Evolutionary conservation across 2,329 filamentous ascomycete genomes (phyloP), one percentile per base, ranked within the genome.

Genomic region (Trichoderma arundinaceum): DNA sequence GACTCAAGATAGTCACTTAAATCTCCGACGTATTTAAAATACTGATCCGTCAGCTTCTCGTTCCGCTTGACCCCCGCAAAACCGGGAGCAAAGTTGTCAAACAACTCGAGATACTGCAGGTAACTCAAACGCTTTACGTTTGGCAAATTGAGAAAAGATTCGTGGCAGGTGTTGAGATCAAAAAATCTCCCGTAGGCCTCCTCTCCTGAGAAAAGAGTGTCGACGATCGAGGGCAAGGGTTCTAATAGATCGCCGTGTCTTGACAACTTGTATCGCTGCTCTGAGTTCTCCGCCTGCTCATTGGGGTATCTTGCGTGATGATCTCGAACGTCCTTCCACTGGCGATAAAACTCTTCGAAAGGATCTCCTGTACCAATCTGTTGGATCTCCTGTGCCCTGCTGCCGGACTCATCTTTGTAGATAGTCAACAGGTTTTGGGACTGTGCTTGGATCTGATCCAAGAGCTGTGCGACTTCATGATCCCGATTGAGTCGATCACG

Each of bases 161-260:
- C 94, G 77, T 98, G 94, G 70, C 89, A 86, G 44, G 83, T 86
- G 17, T 90, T 94, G 53, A 99, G 80, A 77, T 99, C 95, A 73
- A 99, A 91, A 78, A 92, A 99, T 71, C 92, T 90, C 49, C 95
- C 95, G 73, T 91, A 97, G 0, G 90, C 90, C 77, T 99, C 95
- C 78, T 99, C 96, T 68, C 95, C 95, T 0, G 93, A 96, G 78
- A 99, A 99, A 82, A 98, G 90, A 66, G 88, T 88, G 74, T 98
- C 94, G 54, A 97, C 89, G 60, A 94, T 87, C 49, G 86, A 87
- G 4, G 85, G 83, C 64, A 86, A 77, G 1, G 84, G 81, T 53
- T 90, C 87, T 57, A 88, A 86, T 69, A 90, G 89, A 49, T 88
- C 88, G 12, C 84, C 85, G 48, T 84, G 81, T 66, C 85, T 86